phyloP scores from a whole-genome alignment of 2,329 filamentous ascomycete species.

The Hypocrella siamensis region DNA sequence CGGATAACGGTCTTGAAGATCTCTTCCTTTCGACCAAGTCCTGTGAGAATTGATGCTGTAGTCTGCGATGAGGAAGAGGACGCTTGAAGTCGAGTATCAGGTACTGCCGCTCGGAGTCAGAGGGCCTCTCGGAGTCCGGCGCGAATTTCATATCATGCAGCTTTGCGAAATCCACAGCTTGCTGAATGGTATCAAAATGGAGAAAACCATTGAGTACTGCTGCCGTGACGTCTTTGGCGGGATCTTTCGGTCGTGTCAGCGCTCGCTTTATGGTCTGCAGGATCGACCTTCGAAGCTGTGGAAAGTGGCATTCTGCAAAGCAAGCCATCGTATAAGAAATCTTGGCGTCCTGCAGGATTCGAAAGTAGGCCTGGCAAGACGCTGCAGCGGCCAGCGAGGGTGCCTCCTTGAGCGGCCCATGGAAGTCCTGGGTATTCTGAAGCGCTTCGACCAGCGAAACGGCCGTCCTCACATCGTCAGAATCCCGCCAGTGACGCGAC shows the following conservation, averaged over 20 bases:
- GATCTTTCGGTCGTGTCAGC: conserved; percentile 39
- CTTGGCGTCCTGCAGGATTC: conserved; percentile 36
- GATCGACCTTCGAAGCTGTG: conserved; percentile 41
- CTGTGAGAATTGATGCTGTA: conserved; percentile 40
- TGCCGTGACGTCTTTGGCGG: conserved; percentile 44
- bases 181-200: conserved; percentile 51
- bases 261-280: conserved; percentile 37
- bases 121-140: conserved; percentile 15
- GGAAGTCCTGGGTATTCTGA: conserved; percentile 40
- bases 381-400: conserved; percentile 32
- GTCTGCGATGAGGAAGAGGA: conserved; percentile 29
- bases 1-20: conserved; percentile 30
- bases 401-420: conserved; percentile 37
- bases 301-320: conserved; percentile 53
- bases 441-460: conserved; percentile 43
- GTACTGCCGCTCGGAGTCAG: conserved; percentile 21
- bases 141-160: conserved; percentile 39
- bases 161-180: conserved; percentile 50
- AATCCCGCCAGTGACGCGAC: conserved; percentile 34
- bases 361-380: conserved; percentile 39
- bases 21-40: conserved; percentile 45
- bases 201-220: conserved; percentile 38
- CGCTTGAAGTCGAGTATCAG: conserved; percentile 28
- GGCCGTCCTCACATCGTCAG: conserved; percentile 44
- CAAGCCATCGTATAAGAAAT: conserved; percentile 58